A percentile compares a stretch with the other conserved stretches of the same genome.
phyloP scores from a whole-genome alignment of 225 moss, liverwort and hornwort genomes.

The Pleurozium schreberi region DNA sequence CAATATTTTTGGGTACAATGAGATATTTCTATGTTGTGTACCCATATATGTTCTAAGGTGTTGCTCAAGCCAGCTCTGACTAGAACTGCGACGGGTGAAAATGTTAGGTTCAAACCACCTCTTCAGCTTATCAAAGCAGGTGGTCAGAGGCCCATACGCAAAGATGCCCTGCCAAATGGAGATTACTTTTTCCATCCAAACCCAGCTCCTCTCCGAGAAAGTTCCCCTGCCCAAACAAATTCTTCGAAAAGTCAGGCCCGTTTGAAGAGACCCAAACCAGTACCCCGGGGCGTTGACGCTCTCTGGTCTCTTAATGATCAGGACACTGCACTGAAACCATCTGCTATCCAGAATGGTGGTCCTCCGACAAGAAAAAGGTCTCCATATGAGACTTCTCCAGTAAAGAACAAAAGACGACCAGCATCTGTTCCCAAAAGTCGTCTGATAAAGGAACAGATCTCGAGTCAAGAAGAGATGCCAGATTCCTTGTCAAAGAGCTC shows the following conservation, averaged over 20 bases:
- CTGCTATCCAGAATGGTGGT: conserved; percentile 2
- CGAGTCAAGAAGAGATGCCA: conserved; percentile 18
- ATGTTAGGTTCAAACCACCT: conserved; percentile 9
- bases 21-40: neutral
- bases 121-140: neutral
- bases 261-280: conserved; percentile 17
- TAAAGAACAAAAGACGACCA: conserved; percentile 10
- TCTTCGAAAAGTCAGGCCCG: neutral
- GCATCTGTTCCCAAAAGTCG: conserved; percentile 10
- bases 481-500: conserved; percentile 32
- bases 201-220: neutral
- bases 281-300: neutral
- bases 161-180: neutral
- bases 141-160: neutral
- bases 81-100: neutral
- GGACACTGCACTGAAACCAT: conserved; percentile 7
- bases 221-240: neutral
- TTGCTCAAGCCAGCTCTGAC: neutral
- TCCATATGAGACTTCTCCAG: neutral
- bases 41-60: neutral
- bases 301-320: conserved; percentile 25
- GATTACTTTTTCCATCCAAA: neutral
- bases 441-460: neutral
- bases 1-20: neutral
- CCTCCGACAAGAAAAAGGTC: conserved; percentile 2